A percentile compares a stretch with the other conserved stretches of the same genome.
phyloP scores from a whole-genome alignment of 148 eudicot species.

The Fallopia convolvulus region DNA sequence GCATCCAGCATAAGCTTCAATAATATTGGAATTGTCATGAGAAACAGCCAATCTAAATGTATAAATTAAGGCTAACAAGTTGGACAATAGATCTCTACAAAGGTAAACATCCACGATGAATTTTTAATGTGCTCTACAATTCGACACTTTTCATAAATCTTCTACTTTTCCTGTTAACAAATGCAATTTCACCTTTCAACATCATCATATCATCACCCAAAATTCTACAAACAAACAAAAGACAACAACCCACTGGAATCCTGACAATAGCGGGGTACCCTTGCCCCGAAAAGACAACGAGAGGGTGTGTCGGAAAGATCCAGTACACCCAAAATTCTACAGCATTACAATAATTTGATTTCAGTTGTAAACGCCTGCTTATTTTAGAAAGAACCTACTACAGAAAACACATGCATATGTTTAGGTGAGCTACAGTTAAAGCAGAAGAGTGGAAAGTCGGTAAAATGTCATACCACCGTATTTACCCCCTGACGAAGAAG shows the following conservation, averaged over 20 bases:
- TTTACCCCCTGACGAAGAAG: slow-evolving; percentile 60
- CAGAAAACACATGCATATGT: not conserved
- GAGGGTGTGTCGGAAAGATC: too few species aligned
- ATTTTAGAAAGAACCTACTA: not conserved
- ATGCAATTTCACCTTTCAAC: not conserved
- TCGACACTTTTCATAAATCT: not conserved
- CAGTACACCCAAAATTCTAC: not conserved
- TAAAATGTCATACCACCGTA: slow-evolving; percentile 43
- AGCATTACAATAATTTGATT: not conserved
- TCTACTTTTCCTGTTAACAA: not conserved
- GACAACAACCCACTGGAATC: too few species aligned
- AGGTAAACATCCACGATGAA: not conserved
- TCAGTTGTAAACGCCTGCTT: not conserved
- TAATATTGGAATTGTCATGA: not conserved
- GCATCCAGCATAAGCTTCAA: not conserved
- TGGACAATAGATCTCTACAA: not conserved
- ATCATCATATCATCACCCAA: not conserved
- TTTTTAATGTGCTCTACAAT: not conserved
- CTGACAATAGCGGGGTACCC: too few species aligned
- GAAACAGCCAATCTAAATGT: not conserved
- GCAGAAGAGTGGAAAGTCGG: not conserved
- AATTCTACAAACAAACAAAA: not conserved
- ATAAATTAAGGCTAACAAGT: not conserved
- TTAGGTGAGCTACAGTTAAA: not conserved
- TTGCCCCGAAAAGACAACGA: too few species aligned